Evolutionary conservation across 371 early-diverging fungal genomes (phyloP).

Genomic region (Syncephalastrum monosporum): DNA sequence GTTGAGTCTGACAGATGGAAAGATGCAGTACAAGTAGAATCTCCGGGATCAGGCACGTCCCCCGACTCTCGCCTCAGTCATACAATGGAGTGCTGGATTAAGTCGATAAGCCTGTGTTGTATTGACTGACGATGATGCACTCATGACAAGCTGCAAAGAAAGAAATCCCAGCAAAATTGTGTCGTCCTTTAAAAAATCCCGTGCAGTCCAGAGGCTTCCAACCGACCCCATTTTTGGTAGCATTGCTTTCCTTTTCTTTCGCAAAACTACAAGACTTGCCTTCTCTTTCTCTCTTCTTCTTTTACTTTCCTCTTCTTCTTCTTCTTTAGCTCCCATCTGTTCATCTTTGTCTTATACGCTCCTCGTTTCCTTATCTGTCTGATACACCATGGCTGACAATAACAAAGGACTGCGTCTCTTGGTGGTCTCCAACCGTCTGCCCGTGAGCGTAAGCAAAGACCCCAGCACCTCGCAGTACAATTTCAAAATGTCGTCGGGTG

Average conservation of each 20-base stretch:
- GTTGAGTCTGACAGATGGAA: no score
- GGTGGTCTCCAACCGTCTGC: constrained; percentile 99
- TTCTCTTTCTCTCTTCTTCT: constrained; percentile 3
- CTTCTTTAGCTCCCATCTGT: neutral
- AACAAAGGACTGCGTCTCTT: constrained; percentile 64
- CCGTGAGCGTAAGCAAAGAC: constrained; percentile 91
- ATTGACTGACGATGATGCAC: no score
- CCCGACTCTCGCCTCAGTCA: no score
- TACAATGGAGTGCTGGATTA: no score
- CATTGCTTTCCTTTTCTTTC: constrained; percentile 1
- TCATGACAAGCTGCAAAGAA: no score
- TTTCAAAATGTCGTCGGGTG: constrained; percentile 95
- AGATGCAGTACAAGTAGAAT: no score
- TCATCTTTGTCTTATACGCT: neutral
- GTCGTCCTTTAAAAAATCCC: no score
- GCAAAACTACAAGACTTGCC: neutral
- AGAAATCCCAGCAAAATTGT: no score
- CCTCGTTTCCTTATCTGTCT: neutral
- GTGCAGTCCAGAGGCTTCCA: no score
- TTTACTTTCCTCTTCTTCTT: neutral
- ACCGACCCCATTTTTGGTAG: no score
- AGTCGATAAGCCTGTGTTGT: no score
- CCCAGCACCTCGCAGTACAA: constrained; percentile 50
- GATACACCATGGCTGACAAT: constrained; percentile 3
- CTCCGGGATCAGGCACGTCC: no score